Base-by-base conservation (phyloP, 768 basidiomycete species). In the Rhizopogon vesiculosus region DNA sequence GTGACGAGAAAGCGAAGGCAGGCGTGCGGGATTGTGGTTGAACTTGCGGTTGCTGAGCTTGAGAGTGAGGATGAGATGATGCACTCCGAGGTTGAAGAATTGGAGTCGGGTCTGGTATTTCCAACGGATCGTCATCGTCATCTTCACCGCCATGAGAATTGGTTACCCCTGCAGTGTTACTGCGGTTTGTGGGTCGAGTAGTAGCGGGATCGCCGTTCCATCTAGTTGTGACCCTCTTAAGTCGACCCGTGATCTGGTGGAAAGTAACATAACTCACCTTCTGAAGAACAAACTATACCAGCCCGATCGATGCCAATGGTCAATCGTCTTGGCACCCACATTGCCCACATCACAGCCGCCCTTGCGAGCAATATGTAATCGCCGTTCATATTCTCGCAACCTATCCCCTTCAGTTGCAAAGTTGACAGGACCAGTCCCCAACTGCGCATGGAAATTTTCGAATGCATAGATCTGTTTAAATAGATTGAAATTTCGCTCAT, bases 401-500 rank as follows among this genome's bases (percentile, higher is more conserved):
- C 89, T 79, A 58, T 88, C 87, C 4, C 80, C 78, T 61, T 89
- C 86, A 56, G 75, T 72, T 39, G 80, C 69, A 9, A 73, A 60
- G 43, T 67, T 70, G 10, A 84, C 65, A 33, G 73, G 72, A 51
- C 69, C 64, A 40, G 70, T 63, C 53, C 80, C 69, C 56, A 60
- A 54, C n/a, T 61, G 38, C 4, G 49, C 55, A 42, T 65, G 71
- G 53, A 76, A 86, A 12, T 70, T 71, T 66, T 91, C 87, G 59
- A 88, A 87, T 6, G 82, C 78, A 63, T 86, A 86, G 40, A 91
- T 87, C 67, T 91, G 88, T 69, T 87, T 90, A 78, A 90, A 91
- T 15, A 89, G 72, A 61, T 89, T 90, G 61, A 91, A 88, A 61
- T 90, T 91, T 63, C 89, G 87, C 65, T 91, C 88, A 59, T 89